Base-by-base conservation (phyloP, 208 protist species). In the Leptomonas seymouri region DNA sequence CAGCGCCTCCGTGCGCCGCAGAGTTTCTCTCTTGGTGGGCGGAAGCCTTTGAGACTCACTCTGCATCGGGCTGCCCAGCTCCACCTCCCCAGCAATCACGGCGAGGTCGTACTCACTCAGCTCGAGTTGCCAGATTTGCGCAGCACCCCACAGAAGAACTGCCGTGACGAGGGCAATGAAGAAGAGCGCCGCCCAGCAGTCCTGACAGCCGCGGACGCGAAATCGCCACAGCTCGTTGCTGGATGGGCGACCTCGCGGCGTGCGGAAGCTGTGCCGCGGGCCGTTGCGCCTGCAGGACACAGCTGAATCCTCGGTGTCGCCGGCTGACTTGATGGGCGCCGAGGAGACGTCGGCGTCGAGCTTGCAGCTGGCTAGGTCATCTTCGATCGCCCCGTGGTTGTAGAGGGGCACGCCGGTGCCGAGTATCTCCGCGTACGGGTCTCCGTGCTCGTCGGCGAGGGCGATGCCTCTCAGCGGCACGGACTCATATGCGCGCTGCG, bases 191-290 rank as follows among this genome's bases (percentile, higher is more conserved):
- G 81, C 81, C 81, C 80, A 89, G 67, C 76, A 80, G 71, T 89
- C 84, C 65, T 89, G 80, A 65, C 76, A 86, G 49, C 84, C 84
- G 9, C 84, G 79, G 28, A 36, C 23, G 23, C 80, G 84, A 41
- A 89, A 89, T 56, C 84, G 84, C 81, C 84, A 89, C 5, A 89
- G 80, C 71, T 89, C 84, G 66, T 86, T 85, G 56, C 34, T 80
- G 30, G 80, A 80, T 0, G 77, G 76, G 1, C 49, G 63, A 0
- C 78, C 78, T 20, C 31, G 41, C 30, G 74, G 46, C 1, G 72
- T 72, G 68, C 28, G 65, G 57, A 83, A 83, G 49, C 62, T 60
- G 62, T 27, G 62, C 18, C 39, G 39, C 6, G 27, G 45, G 20
- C 34, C 36, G 27, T 39, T 20, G 18, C 23, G 21, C 25, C 3